A percentile compares a stretch with the other conserved stretches of the same genome.
Evolutionary conservation across 495 filamentous ascomycete genomes (phyloP).

Genomic region (Aspergillus campestris): DNA sequence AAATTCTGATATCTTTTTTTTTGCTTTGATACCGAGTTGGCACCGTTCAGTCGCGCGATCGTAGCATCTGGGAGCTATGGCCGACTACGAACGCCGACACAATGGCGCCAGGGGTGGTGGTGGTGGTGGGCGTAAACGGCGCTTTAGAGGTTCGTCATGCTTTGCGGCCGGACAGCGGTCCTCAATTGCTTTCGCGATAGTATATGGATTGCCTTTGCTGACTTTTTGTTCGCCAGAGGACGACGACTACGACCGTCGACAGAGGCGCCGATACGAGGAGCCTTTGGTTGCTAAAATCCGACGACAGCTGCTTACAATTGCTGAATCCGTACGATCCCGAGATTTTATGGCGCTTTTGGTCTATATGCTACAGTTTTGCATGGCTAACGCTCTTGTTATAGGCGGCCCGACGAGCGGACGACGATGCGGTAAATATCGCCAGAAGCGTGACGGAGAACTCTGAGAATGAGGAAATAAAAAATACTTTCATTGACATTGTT

Average conservation of each 20-base stretch:
- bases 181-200: not conserved
- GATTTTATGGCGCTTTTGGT: not conserved
- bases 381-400: constrained; percentile 18
- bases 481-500: constrained; percentile 59
- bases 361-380: not conserved
- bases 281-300: constrained; percentile 67
- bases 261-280: constrained; percentile 71
- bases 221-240: constrained; percentile 46
- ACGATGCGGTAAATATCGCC: constrained; percentile 70
- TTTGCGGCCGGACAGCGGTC: not conserved
- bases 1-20: too few species aligned
- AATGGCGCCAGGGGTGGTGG: constrained; percentile 48
- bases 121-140: constrained; percentile 61
- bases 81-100: constrained; percentile 62
- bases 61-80: constrained; percentile 41
- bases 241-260: constrained; percentile 65
- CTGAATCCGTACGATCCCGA: constrained; percentile 58
- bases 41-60: not conserved
- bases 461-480: constrained; percentile 66
- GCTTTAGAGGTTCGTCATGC: constrained; percentile 43
- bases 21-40: too few species aligned
- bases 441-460: constrained; percentile 68
- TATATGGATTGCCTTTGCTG: not conserved
- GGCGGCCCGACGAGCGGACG: constrained; percentile 70
- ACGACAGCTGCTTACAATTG: constrained; percentile 72